Conservation (phyloP, 805 yeast species). For the Cyberlindnera maclurae region DNA sequence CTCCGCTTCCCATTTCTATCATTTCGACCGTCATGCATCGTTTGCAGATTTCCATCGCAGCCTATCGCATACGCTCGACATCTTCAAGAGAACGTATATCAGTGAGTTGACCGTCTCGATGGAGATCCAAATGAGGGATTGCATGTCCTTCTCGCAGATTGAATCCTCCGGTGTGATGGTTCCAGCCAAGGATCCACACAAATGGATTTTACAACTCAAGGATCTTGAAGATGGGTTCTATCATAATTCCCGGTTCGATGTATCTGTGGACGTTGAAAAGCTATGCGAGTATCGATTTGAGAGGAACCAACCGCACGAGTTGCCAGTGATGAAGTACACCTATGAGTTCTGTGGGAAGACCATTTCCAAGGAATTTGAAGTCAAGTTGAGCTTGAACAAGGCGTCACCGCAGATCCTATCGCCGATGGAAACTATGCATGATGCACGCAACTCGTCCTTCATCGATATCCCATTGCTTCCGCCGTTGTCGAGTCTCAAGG, state of each 20-base stretch:
- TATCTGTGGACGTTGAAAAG: constrained; percentile 10
- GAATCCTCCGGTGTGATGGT: constrained; percentile 4
- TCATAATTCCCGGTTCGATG: constrained; percentile 13
- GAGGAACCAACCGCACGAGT: constrained; percentile 7
- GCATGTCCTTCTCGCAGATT: constrained; percentile 4
- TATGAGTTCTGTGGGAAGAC: constrained; percentile 3
- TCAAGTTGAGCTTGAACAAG: constrained; percentile 7
- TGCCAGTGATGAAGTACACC: constrained; percentile 12
- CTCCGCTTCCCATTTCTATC: constrained; percentile 7
- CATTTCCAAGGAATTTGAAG: constrained; percentile 1
- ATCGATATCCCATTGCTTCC: constrained; percentile 25
- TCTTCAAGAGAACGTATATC: constrained; percentile 11
- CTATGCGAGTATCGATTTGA: neutral
- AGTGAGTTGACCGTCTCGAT: constrained; percentile 4
- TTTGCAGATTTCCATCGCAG: constrained; percentile 3
- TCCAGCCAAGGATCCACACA: neutral
- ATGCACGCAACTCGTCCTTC: constrained; percentile 2
- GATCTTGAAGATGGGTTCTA: constrained; percentile 20
- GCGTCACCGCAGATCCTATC: neutral
- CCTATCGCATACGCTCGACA: constrained; percentile 7
- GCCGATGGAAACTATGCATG: neutral
- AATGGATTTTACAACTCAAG: constrained; percentile 9
- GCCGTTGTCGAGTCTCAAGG: constrained; percentile 30
- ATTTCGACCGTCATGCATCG: constrained; percentile 7
- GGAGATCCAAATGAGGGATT: constrained; percentile 6